Conservation (phyloP, 1,284 basidiomycete species). For the Garcileccinum viscosum region DNA sequence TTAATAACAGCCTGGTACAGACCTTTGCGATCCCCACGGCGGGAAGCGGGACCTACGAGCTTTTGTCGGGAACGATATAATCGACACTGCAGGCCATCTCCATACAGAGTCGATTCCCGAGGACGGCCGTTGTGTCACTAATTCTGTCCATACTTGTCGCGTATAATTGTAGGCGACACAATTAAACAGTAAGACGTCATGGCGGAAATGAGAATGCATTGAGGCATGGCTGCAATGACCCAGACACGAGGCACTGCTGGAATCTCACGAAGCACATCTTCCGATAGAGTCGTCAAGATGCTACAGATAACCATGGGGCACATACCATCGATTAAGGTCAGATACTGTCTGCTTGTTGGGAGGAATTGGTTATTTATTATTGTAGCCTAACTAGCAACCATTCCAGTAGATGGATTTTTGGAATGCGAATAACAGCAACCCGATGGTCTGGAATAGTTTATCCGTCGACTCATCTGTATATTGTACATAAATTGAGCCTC, state of each 20-base stretch:
- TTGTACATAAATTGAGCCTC: background rate
- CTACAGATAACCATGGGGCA: constrained; percentile 45
- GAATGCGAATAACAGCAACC: constrained; percentile 41
- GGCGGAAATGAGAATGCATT: constrained; percentile 24
- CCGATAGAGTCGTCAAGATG: constrained; percentile 49
- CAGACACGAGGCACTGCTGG: constrained; percentile 56
- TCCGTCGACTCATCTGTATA: background rate
- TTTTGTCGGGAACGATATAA: constrained; percentile 57
- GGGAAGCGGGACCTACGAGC: constrained; percentile 46
- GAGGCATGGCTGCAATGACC: constrained; percentile 29
- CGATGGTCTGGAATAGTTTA: constrained; percentile 14
- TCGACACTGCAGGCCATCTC: constrained; percentile 37
- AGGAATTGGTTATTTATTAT: background rate
- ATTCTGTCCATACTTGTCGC: background rate
- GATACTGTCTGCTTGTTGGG: background rate
- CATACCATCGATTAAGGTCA: constrained; percentile 62
- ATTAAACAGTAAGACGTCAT: constrained; percentile 23
- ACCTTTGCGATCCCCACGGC: constrained; percentile 56
- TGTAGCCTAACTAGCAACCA: constrained; percentile 27
- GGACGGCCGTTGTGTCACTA: constrained; percentile 23
- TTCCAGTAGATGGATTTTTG: constrained; percentile 41
- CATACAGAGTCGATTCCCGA: constrained; percentile 33
- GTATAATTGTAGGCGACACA: constrained; percentile 39
- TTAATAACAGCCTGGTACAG: constrained; percentile 49
- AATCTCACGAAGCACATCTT: constrained; percentile 55